Evolutionary conservation across 2,329 filamentous ascomycete species (phyloP), one percentile per base, ranked within the genome.

Genomic region (Cladosporium austrohemisphaericum): DNA sequence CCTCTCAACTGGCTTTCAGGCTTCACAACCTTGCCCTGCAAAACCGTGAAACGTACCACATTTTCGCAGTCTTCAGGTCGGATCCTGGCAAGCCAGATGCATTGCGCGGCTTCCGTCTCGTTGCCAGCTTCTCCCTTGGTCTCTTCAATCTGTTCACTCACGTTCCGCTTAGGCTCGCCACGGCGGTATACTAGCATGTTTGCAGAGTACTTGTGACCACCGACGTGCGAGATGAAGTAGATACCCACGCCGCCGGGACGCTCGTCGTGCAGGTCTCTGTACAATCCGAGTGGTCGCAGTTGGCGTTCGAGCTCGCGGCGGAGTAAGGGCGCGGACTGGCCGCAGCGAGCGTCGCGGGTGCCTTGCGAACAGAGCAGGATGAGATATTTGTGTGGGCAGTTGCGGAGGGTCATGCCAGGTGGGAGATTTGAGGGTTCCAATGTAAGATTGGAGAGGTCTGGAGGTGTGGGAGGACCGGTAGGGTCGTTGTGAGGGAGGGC

Each of bases 221-320:
- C 93, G 2, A 96, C 90, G 64, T 98, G 93, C 58, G 84, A 92
- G 64, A 97, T 94, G 65, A 96, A 97, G 71, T 95, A 95, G 56
- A 98, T 88, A 0, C 89, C 92, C 5, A 96, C 92, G 10, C 93
- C 93, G 9, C 92, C 92, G 0, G 91, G 89, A 51, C 93, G 75
- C 67, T 90, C 84, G 66, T 98, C 93, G 64, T 94, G 83, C 38
- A 93, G 71, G 65, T 97, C 92, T 23, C 93, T 83, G 67, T 86
- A 91, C 16, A 98, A 72, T 0, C 90, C 91, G 10, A 95, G 74
- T 1, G 88, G 86, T 0, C 90, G 84, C 28, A 97, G 77, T 65
- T 96, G 89, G 1, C 92, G 80, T 73, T 95, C 89, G 48, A 98
- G 81, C 70, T 97, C 93, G 61, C 84, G 85, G 37, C 84, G 80